Conservation (phyloP, 1,284 basidiomycete species). For the Pyrrhoderma lamaoense region DNA sequence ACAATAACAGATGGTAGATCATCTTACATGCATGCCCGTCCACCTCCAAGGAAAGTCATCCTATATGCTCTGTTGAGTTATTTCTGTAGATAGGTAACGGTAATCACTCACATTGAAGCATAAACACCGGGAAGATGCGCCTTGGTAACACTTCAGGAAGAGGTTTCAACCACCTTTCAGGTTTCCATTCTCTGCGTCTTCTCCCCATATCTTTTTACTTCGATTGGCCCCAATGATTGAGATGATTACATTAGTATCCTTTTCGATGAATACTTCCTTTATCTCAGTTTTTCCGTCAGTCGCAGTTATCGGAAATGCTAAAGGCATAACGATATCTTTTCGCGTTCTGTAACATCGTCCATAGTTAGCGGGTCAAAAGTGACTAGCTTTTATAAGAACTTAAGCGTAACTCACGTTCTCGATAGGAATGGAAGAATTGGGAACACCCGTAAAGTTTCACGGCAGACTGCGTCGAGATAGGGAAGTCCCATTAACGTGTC, state of each 20-base stretch:
- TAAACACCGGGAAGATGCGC: conserved; percentile 19
- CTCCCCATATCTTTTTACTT: conserved; percentile 18
- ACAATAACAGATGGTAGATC: conserved; percentile 13
- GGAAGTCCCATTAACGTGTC: conserved; percentile 27
- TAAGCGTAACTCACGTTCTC: conserved; percentile 9
- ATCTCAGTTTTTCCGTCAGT: conserved; percentile 13
- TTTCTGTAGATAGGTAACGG: too few relatives aligned
- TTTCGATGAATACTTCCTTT: conserved; percentile 13
- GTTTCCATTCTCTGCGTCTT: conserved; percentile 19
- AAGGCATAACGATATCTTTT: conserved; percentile 18
- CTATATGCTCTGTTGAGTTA: conserved; percentile 16
- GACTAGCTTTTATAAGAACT: conserved; percentile 8
- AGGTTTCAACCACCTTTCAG: conserved; percentile 15
- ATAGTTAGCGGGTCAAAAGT: not conserved
- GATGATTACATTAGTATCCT: conserved; percentile 17
- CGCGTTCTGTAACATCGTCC: conserved; percentile 8
- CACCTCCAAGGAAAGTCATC: conserved; percentile 33
- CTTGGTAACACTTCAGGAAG: conserved; percentile 13
- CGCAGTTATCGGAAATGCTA: conserved; percentile 16
- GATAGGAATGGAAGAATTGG: conserved; percentile 11
- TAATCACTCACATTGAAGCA: conserved; percentile 17
- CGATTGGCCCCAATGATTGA: conserved; percentile 17
- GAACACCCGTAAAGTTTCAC: conserved; percentile 27
- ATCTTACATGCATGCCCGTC: conserved; percentile 30
- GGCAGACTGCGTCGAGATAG: conserved; percentile 29